Base-by-base conservation (phyloP, 2,329 filamentous ascomycete species). In the Fusarium nurragi region DNA sequence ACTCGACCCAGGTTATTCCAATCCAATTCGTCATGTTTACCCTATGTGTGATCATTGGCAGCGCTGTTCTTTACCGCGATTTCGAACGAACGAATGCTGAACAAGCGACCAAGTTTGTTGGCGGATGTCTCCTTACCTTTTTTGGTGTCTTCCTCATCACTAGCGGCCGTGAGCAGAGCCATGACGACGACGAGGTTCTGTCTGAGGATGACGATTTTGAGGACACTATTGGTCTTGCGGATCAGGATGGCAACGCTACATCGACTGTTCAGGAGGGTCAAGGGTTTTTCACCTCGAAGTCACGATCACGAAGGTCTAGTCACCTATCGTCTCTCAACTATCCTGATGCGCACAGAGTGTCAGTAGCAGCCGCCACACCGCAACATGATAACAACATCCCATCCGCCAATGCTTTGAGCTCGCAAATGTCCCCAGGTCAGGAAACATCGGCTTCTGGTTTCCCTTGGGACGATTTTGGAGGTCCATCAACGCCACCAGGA, bases 1-100 rank as follows among this genome's bases (percentile, higher is more conserved):
- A 97, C 77, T 97, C 95, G 8, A 99, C 95, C 0, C 93, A 97
- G 76, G 95, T 99, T 69, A 99, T 99, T 64, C 95, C 95, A 0
- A 95, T 95, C 14, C 95, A 99, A 73, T 99, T 99, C 71, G 95
- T 99, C 46, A 86, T 96, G 64, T 99, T 99, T 76, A 99, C 95
- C 0, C 83, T 99, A 9, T 97, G 92, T 7, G 95, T 98, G 64
- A 98, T 99, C 69, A 84, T 97, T 48, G 95, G 95, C 54, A 97
- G 94, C 71, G 94, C 94, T 2, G 85, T 99, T 10, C 80, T 99
- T 7, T 99, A 98, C 75, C 89, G 94, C 46, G 95, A 99, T 76
- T 99, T 99, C 72, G 92, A 98, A 76, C 89, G 90, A 38, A 91
- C 92, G 9, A 91, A 88, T 0, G 78, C 84, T 26, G 84, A 88